Conservation (phyloP, 2,329 filamentous ascomycete genomes). For the Dactylellina parvicollis region DNA sequence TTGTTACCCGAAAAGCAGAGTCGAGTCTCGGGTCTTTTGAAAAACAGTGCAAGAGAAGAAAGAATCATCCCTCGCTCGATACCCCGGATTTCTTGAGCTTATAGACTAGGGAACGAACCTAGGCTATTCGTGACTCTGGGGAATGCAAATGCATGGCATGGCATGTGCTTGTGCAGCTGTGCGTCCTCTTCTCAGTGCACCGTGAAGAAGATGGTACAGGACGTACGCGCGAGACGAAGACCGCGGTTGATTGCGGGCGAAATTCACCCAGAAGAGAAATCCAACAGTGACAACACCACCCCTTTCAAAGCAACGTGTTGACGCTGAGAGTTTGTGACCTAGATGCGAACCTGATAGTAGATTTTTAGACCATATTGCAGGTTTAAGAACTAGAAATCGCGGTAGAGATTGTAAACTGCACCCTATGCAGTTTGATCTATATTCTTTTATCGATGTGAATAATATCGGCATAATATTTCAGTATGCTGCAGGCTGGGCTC, state of each 20-base stretch:
- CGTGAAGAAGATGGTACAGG: slow-evolving; percentile 19
- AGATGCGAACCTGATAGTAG: too few species aligned
- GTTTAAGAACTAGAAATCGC: too few species aligned
- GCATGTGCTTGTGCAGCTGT: not conserved
- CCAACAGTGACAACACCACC: slow-evolving; percentile 40
- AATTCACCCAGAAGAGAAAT: slow-evolving; percentile 22
- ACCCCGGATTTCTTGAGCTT: slow-evolving; percentile 33
- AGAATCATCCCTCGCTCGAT: not conserved
- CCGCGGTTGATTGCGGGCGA: slow-evolving; percentile 54
- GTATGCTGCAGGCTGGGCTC: too few species aligned
- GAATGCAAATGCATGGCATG: slow-evolving; percentile 33
- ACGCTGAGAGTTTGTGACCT: too few species aligned
- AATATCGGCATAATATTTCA: too few species aligned
- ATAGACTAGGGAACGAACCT: slow-evolving; percentile 34
- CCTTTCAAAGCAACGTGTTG: not conserved
- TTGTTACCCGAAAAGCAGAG: not conserved
- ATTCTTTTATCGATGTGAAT: too few species aligned
- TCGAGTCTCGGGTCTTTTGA: not conserved
- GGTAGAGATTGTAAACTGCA: too few species aligned
- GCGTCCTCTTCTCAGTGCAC: not conserved
- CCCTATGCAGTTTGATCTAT: too few species aligned
- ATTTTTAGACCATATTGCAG: too few species aligned
- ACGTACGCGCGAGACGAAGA: too few species aligned
- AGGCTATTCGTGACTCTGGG: slow-evolving; percentile 26
- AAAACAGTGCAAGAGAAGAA: not conserved